Evolutionary conservation across 371 early-diverging fungal species (phyloP), one percentile per base, ranked within the genome.

Genomic region (Zychaea mexicana): DNA sequence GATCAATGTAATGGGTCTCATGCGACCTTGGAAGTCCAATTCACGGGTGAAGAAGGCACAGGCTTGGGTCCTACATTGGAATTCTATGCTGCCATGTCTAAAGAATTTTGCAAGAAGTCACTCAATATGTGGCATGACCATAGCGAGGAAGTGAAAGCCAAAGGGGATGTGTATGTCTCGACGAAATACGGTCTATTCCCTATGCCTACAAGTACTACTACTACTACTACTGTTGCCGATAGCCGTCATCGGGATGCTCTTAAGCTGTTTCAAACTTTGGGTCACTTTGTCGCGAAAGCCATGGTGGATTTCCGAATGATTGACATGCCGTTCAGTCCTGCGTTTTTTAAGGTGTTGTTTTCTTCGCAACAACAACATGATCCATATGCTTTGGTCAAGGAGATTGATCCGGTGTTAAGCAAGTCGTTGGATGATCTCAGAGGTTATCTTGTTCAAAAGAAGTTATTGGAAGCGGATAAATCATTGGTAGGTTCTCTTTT

Each of bases 61-160:
- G 97, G 97, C 3, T 72, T 94, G 5, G 97, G 97, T 0, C 96
- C 96, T 0, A 96, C 97, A 0, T 76, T 95, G 7, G 97, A 96
- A 68, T 96, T 96, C 66, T 97, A 94, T 69, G 78, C 94, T 2
- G 68, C 81, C 5, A 87, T 92, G 0, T 94, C 90, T 24, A 85
- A 84, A 38, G 92, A 91, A 64, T 77, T 95, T 22, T 79, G 87
- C 39, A 86, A 85, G 53, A 76, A 68, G 52, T 74, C 71, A 3
- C 64, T 81, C 10, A 73, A 71, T 19, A 70, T 92, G 70, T 89
- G 91, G 89, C 76, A 86, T 3, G 83, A 83, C 32, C 74, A 58
- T 49, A 78, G 15, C 15, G 5, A 24, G 3, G 49, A 24, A 19
- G 21, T 7, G 8, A 21, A 76, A 17, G 66, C n/a, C n/a, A n/a